Conservation (phyloP, 148 eudicot species). For the Rhododendron mucronatum region DNA sequence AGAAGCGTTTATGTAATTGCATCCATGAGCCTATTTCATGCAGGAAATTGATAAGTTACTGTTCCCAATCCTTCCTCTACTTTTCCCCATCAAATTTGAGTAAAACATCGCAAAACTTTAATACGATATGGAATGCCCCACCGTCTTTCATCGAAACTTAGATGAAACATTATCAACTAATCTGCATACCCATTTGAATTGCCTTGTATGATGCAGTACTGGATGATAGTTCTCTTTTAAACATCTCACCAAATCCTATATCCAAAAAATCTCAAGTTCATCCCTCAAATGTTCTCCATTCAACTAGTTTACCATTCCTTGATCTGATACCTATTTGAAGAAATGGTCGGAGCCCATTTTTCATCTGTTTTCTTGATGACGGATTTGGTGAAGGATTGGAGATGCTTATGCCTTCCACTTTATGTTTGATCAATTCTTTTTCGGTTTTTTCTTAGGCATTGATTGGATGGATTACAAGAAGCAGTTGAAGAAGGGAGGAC, state of each 20-base stretch:
- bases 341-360: neutral
- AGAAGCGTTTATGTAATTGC: neutral
- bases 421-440: neutral
- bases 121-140: neutral
- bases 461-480: slow-evolving; percentile 86
- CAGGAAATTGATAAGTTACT: neutral
- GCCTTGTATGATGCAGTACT: neutral
- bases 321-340: neutral
- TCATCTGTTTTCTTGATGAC: neutral
- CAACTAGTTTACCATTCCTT: neutral
- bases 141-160: neutral
- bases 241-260: neutral
- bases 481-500: slow-evolving; percentile 77
- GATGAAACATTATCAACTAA: neutral
- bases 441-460: slow-evolving; percentile 42
- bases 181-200: neutral
- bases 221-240: neutral
- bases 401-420: neutral
- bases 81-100: neutral
- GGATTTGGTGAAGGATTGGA: neutral
- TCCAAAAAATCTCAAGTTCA: neutral
- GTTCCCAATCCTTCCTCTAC: neutral
- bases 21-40: neutral
- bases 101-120: neutral
- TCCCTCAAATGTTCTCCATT: neutral